Conservation (phyloP, 352 stramenopile genomes). For the Phytophthora boehmeriae region DNA sequence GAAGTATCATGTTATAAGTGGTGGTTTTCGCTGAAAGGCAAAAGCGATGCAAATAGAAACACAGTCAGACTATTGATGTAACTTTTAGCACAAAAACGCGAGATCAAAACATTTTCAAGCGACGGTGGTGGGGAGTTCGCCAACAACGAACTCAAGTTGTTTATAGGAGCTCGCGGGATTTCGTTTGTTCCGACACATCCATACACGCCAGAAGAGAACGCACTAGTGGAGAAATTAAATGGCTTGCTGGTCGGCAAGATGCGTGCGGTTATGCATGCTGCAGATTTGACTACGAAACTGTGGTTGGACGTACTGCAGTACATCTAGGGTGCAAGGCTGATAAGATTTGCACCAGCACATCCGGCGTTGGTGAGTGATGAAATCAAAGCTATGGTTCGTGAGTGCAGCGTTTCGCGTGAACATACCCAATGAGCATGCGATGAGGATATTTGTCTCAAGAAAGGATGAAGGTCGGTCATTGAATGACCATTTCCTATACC, state of each 20-base stretch:
- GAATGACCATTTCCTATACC: no score
- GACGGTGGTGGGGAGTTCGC: conserved; percentile 18
- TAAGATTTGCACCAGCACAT: no score
- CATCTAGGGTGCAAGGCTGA: no score
- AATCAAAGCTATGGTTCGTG: no score
- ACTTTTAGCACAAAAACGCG: not conserved
- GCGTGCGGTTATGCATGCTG: conserved; percentile 4
- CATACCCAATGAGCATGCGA: no score
- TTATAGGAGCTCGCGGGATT: not conserved
- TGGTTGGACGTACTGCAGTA: conserved; percentile 11
- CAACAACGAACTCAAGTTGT: not conserved
- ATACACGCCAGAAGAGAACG: conserved; percentile 10
- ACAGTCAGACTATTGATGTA: conserved; percentile 2
- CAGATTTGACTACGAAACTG: not conserved
- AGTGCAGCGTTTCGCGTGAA: no score
- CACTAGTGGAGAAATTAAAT: conserved; percentile 8
- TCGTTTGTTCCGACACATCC: conserved; percentile 5
- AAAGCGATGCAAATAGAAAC: conserved; percentile 5
- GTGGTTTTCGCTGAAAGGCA: conserved; percentile 3
- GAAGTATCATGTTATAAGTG: conserved; percentile 19
- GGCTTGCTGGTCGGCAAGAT: conserved; percentile 7
- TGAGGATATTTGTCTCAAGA: no score
- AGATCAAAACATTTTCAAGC: conserved; percentile 7
- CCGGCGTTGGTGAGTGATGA: no score
- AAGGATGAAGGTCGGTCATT: no score